Conservation (phyloP, 169 alveolate species). For the Perkinsus olseni region DNA sequence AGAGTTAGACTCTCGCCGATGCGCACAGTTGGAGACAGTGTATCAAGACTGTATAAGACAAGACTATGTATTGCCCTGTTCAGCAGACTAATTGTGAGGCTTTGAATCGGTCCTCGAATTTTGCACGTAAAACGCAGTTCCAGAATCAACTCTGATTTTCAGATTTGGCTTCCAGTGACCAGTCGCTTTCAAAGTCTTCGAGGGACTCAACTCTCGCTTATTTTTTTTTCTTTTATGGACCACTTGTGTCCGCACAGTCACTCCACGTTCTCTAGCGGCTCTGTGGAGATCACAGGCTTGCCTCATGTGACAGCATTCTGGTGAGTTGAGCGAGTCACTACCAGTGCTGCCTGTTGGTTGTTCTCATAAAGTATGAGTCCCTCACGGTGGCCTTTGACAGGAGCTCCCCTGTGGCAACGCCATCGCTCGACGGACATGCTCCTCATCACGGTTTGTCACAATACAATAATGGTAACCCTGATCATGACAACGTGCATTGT, state of each 20-base stretch:
- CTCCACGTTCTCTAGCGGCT: neutral
- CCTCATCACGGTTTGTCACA: neutral
- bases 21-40: too few species aligned
- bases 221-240: neutral
- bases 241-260: neutral
- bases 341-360: neutral
- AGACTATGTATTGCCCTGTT: too few species aligned
- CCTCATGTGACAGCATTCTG: neutral
- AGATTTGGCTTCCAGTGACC: too few species aligned
- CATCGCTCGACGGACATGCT: neutral
- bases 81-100: too few species aligned
- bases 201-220: too few species aligned
- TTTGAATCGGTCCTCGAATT: too few species aligned
- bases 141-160: too few species aligned
- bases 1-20: too few species aligned
- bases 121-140: too few species aligned
- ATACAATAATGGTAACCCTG: too few species aligned
- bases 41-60: too few species aligned
- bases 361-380: neutral
- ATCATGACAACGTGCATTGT: neutral
- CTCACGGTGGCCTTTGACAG: neutral
- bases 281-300: neutral
- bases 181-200: too few species aligned
- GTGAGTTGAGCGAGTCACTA: neutral
- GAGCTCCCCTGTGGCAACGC: neutral